phyloP scores from a whole-genome alignment of 2,329 filamentous ascomycete genomes.

The Dactylonectria macrodidyma region DNA sequence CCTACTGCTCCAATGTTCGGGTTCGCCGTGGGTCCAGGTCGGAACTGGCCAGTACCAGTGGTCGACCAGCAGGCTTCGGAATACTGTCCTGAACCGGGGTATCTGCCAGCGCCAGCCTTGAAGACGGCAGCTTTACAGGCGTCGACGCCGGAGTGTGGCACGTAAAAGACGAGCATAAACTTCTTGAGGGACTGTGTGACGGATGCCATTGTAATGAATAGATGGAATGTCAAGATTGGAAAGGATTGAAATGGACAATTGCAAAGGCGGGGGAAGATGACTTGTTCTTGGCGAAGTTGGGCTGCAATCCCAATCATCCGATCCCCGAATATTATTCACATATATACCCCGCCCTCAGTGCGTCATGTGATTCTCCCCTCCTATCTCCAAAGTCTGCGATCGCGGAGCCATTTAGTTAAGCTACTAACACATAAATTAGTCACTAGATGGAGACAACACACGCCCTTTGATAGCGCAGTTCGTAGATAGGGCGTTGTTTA shows the following conservation, averaged over 20 bases:
- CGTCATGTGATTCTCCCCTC: neutral
- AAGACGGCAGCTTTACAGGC: constrained; percentile 70
- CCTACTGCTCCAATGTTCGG: constrained; percentile 74
- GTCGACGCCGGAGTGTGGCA: constrained; percentile 60
- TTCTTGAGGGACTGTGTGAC: constrained; percentile 26
- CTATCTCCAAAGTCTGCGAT: neutral
- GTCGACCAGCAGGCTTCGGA: constrained; percentile 68
- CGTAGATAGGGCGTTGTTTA: neutral
- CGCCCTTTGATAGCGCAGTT: neutral
- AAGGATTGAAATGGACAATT: neutral
- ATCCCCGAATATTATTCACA: neutral
- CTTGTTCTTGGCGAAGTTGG: neutral
- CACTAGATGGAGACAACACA: neutral
- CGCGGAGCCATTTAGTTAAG: neutral
- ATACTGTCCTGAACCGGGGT: constrained; percentile 66
- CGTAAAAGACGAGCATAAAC: constrained; percentile 66
- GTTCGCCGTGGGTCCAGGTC: constrained; percentile 72
- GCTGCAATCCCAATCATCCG: no score
- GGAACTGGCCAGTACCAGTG: constrained; percentile 75
- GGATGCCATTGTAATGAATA: constrained; percentile 31
- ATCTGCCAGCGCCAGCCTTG: constrained; percentile 69
- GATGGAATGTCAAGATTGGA: neutral
- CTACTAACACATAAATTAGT: neutral
- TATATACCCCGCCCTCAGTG: neutral
- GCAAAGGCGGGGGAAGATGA: neutral